Base-by-base conservation (phyloP, 768 basidiomycete species). In the Russula abietina region DNA sequence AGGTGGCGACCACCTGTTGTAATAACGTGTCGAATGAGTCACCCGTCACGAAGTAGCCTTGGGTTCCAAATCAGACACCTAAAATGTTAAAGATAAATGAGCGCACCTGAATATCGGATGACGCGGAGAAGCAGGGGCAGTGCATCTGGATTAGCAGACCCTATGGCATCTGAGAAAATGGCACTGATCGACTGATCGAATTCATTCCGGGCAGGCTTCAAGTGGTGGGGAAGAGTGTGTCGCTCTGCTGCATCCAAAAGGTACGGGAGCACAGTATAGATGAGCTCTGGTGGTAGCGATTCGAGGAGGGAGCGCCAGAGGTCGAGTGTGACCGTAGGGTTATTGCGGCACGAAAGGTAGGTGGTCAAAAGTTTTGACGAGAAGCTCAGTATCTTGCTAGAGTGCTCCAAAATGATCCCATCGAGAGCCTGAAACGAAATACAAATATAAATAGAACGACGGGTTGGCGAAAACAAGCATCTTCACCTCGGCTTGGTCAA, bases 261-360 rank as follows among this genome's bases (percentile, higher is more conserved):
- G 1, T 73, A 69, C 0, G 67, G 62, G 3, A 86, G 68, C 0
- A 75, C 61, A 1, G 57, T 59, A 30, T 76, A 60, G 36, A 70
- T 68, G 36, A 72, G 70, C 30, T 76, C 70, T 5, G 70, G 54
- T 2, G 80, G 77, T 12, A 85, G 60, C 11, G 72, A 73, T 1
- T 70, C 69, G 1, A 90, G 76, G 19, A 87, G 72, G 3, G 72
- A 68, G 50, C 77, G 77, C 84, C 83, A 88, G 11, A 83, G 71
- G 2, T 63, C 49, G 28, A 71, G 59, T 26, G 74, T 71, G 7
- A 66, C 72, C 2, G 45, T 50, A n/a, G 77, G 70, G 50, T 73
- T 69, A 12, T 50, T 49, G 5, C 83, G 76, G 65, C 80, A 71
- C 10, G 72, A 64, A 26, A 90, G 74, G 65, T 88, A 89, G 0